Base-by-base conservation (phyloP, 805 yeast genomes). In the Cyberlindnera mrakii region DNA sequence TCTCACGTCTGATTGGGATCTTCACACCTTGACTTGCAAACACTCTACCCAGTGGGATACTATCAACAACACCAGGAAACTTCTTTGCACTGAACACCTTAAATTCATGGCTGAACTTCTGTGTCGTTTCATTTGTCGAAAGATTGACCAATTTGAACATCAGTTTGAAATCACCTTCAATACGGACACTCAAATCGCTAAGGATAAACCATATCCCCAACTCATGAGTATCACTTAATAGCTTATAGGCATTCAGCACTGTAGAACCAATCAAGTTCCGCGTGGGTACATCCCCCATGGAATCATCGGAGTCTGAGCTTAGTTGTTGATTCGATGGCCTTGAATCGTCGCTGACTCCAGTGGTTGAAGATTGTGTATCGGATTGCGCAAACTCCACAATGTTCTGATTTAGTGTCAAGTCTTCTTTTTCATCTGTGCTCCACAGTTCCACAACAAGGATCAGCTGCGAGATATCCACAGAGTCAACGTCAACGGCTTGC, bases 41-140 rank as follows among this genome's bases (percentile, higher is more conserved):
- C 17, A 67, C 62, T 31, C 65, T 50, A 30, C 71, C 67, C 29
- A 69, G 54, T 3, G 63, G 59, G 3, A 70, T 63, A 30, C 67
- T 57, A 35, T 69, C 72, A 35, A 66, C 66, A 16, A 70, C 74
- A 6, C 74, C 74, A 2, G 74, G 74, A 46, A 68, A 70, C 49
- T 60, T 64, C 46, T 70, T 70, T 0, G 74, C 73, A 30, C 69
- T 63, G 46, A 61, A 70, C 4, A 68, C 72, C 33, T 52, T 55
- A 55, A 69, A 68, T 4, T 54, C 46, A 9, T 63, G 57, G 13
- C 68, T 64, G 45, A 62, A 68, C 20, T 40, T 41, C 23, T 42
- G 39, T 5, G 47, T 47, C 29, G 54, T 20, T 9, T 16, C 23
- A 35, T 46, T 46, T 1, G 46, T 42, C 37, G 44, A 48, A 39